phyloP scores from a whole-genome alignment of 2,329 filamentous ascomycete species.

The Aspergillus arachidicola region DNA sequence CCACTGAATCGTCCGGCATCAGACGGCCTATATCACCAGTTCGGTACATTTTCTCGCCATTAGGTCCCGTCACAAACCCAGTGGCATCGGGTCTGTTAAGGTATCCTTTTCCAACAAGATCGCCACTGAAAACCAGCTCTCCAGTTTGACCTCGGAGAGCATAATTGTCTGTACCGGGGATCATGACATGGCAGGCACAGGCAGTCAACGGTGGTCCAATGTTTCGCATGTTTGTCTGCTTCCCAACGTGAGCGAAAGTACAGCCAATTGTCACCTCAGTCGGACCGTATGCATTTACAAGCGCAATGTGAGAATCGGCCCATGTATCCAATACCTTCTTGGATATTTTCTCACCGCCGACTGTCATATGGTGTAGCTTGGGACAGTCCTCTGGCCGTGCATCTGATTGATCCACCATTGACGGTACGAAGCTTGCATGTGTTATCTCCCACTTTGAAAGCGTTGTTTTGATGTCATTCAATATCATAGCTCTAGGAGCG shows the following conservation, averaged over 20 bases:
- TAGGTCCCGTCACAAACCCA: conserved; percentile 22
- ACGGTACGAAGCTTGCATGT: conserved; percentile 35
- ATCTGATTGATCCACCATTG: conserved; percentile 28
- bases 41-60: conserved; percentile 63
- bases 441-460: conserved; percentile 31
- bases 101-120: conserved; percentile 32
- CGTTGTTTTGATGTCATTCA: conserved; percentile 29
- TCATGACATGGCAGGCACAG: conserved; percentile 29
- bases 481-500: conserved; percentile 29
- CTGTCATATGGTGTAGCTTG: conserved; percentile 31
- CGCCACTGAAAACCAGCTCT: conserved; percentile 33
- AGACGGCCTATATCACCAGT: conserved; percentile 81
- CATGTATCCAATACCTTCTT: conserved; percentile 36
- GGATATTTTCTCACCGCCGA: conserved; percentile 42
- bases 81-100: conserved; percentile 31
- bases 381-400: conserved; percentile 27
- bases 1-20: conserved; percentile 71
- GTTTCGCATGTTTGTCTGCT: conserved; percentile 30
- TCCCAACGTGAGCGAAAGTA: conserved; percentile 29
- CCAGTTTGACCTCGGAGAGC: conserved; percentile 31
- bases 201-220: conserved; percentile 32
- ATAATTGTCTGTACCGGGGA: conserved; percentile 28
- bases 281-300: conserved; percentile 39
- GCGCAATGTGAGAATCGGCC: conserved; percentile 26
- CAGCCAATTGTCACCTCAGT: conserved; percentile 41